These are phyloP conservation scores for Saccharomycopsis hybrid DNA, from an alignment of 1,139 yeast species.

Conservation along the genomic window DNA sequence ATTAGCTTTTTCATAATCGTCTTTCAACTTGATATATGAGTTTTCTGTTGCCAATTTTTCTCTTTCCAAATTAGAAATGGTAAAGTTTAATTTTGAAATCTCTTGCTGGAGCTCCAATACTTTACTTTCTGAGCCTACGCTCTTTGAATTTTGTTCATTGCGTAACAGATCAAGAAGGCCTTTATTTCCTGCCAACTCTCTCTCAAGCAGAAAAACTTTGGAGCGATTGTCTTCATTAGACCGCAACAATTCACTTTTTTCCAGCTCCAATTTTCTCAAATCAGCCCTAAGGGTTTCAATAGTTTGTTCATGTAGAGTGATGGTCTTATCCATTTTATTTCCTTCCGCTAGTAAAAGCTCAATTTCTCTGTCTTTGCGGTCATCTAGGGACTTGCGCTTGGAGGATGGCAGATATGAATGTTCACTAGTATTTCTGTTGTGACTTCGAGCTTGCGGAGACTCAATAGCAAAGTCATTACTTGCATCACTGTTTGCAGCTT, in stretches of 20 bases:
- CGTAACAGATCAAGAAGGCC: conserved; percentile 1
- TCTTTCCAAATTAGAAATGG: conserved; percentile 16
- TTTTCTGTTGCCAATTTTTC: conserved; percentile 15
- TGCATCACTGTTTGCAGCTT: background rate
- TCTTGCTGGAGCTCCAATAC: conserved; percentile 8
- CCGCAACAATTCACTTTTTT: background rate
- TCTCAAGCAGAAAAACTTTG: conserved; percentile 11
- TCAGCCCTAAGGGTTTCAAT: conserved; percentile 22
- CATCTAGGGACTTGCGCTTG: too few relatives aligned
- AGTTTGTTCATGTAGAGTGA: conserved; percentile 31
- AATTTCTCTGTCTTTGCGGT: conserved; percentile 28
- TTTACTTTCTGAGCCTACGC: background rate
- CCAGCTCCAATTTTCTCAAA: conserved; percentile 9
- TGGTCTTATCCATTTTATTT: conserved; percentile 35
- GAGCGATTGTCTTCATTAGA: conserved; percentile 4
- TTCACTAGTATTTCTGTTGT: background rate
- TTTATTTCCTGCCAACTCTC: conserved; percentile 4
- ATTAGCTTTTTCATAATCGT: conserved; percentile 10
- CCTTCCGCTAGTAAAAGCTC: conserved; percentile 35
- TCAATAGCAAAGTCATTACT: background rate
- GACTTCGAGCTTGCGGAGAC: background rate
- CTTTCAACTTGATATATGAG: conserved; percentile 12
- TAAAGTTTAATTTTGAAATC: conserved; percentile 13
- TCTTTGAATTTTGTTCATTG: background rate
- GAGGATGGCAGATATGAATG: conserved; percentile 21